Base-by-base conservation (phyloP, 2,329 filamentous ascomycete genomes). In the Aureobasidium sp. region DNA sequence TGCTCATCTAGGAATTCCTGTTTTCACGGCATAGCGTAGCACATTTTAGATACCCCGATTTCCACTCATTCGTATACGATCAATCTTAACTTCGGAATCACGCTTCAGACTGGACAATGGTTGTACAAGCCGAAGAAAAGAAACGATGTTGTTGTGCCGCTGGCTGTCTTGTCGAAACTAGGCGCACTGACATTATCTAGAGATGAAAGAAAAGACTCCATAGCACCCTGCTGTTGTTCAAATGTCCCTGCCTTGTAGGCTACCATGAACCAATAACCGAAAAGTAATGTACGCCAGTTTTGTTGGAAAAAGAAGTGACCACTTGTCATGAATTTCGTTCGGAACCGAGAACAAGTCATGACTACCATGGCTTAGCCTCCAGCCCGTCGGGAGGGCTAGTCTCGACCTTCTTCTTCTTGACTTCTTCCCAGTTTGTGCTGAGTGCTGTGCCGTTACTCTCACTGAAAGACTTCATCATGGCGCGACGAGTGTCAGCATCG, bases 381-480 rank as follows among this genome's bases (percentile, higher is more conserved):
- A 88, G 83, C 0, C 88, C 88, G 41, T 90, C 85, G 0, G 88
- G 88, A 7, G 88, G 86, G 30, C 74, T 70, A 0, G 83, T 86
- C 65, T 88, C 80, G 22, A 96, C 86, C 21, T 72, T 85, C 16
- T 80, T 81, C 58, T 76, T 79, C 47, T 81, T 80, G 17, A 96
- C 91, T 57, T 95, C 86, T 8, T 73, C 71, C 93, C 93, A 98
- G 66, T 91, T 89, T 0, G 93, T 98, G 69, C 89, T 96, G 45
- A 98, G 73, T 2, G 87, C 80, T 0, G 93, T 98, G 4, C 93
- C 93, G 61, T 94, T 93, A 69, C 90, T 96, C 75, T 98, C 91
- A 12, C 83, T 78, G 64, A 88, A 97, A 65, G 88, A 95, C 80
- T 98, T 98, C 82, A 94, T 88, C 93, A 98, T 98, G 7, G 93